Evolutionary conservation across 108 stramenopile species (phyloP).

Genomic region (Stephanodiscus minutulus): DNA sequence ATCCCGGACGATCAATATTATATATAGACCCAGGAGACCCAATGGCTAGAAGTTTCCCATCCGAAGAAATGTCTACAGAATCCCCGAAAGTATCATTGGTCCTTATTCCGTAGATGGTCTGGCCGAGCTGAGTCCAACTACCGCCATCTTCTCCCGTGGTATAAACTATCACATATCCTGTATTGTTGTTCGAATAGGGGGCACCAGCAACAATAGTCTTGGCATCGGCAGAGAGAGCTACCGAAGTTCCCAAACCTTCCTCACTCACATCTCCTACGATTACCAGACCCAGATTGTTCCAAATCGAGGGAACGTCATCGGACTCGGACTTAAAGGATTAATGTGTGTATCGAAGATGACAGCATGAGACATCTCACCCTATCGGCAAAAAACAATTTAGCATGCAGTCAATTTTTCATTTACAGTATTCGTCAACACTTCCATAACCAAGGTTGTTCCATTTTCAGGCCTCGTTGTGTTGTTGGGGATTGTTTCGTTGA

Average conservation of each 20-base stretch:
- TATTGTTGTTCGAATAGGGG: too few species aligned
- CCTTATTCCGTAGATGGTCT: conserved; percentile 7
- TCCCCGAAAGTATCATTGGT: conserved; percentile 4
- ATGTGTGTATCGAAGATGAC: too few species aligned
- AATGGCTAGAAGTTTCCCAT: conserved; percentile 13
- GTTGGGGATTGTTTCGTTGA: neutral
- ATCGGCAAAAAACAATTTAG: too few species aligned
- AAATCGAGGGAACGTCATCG: too few species aligned
- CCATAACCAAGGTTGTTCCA: too few species aligned
- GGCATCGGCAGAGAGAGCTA: conserved; percentile 17
- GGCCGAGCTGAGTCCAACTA: conserved; percentile 7
- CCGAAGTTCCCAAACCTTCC: conserved; percentile 4
- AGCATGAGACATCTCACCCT: too few species aligned
- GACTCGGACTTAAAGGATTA: too few species aligned
- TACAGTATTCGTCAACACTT: too few species aligned
- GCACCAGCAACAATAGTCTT: neutral
- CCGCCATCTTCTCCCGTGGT: neutral
- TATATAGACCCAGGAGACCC: neutral
- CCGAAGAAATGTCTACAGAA: conserved; percentile 15
- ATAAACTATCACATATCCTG: conserved; percentile 1
- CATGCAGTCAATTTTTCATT: neutral
- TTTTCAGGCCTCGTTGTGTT: neutral
- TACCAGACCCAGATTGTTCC: too few species aligned
- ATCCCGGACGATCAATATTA: conserved; percentile 8
- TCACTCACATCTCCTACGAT: too few species aligned